phyloP scores from a whole-genome alignment of 768 basidiomycete species.

The Lanmaoa rubissima region DNA sequence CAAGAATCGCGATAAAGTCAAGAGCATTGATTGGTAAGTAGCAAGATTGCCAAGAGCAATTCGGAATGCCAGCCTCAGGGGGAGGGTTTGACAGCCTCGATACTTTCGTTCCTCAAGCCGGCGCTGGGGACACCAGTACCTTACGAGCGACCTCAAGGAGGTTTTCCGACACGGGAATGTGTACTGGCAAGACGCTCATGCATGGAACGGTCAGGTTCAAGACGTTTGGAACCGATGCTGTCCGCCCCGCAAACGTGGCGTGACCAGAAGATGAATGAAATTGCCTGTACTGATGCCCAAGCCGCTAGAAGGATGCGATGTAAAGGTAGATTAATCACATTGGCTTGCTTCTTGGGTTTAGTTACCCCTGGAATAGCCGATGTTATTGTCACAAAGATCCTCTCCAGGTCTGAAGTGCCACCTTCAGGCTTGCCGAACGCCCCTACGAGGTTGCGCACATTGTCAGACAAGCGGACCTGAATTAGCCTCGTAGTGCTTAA shows the following conservation, averaged over 20 bases:
- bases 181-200: slow-evolving; percentile 43
- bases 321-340: slow-evolving; percentile 35
- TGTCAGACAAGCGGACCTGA: background rate
- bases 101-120: background rate
- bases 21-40: background rate
- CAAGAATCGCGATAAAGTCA: background rate
- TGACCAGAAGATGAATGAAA: slow-evolving; percentile 24
- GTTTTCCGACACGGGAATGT: slow-evolving; percentile 23
- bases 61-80: background rate
- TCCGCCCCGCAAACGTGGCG: slow-evolving; percentile 42
- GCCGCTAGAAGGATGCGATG: slow-evolving; percentile 42
- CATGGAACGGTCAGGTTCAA: slow-evolving; percentile 44
- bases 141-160: slow-evolving; percentile 29
- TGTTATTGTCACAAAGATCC: slow-evolving; percentile 31
- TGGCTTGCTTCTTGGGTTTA: slow-evolving; percentile 45
- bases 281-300: slow-evolving; percentile 42
- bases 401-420: background rate
- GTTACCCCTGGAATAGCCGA: slow-evolving; percentile 42
- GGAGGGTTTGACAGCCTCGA: background rate
- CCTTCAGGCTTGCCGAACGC: background rate
- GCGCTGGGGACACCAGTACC: slow-evolving; percentile 12
- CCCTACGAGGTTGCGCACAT: background rate
- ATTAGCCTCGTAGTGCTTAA: background rate
- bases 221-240: slow-evolving; percentile 33
- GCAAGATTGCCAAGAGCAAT: background rate